Base-by-base conservation (phyloP, 1,284 basidiomycete species). In the Sporisorium exsertum region DNA sequence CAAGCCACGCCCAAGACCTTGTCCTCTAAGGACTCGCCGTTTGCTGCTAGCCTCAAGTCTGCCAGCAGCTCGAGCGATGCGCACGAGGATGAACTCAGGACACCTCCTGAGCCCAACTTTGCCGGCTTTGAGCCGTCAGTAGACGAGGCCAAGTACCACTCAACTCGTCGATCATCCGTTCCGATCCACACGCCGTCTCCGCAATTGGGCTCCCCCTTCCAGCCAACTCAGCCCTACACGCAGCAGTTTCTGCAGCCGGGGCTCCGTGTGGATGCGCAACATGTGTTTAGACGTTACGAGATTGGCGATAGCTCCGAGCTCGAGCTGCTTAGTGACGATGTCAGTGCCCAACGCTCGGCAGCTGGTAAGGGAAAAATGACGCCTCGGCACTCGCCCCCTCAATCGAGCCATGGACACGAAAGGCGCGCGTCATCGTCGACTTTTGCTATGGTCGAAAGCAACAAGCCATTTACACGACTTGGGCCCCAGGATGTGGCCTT, bases 401-500 rank as follows among this genome's bases (percentile, higher is more conserved):
- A 37, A 3, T 42, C 55, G 7, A 49, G 27, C 16, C 51, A 52
- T 16, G 45, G 51, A 10, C 46, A 56, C 32, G 54, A 42, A 24
- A 59, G 33, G 24, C 59, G 40, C 32, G 42, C 49, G 18, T 49
- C 62, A 15, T 52, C 64, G n/a, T 52, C 64, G n/a, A 10, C 22
- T 6, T 6, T 32, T 16, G 32, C 50, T 27, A 24, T 47, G 7
- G 16, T 57, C 29, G 60, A 68, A 7, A 55, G 52, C 52, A 66
- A 53, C 58, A 67, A 59, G 54, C 74, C 74, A 6, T 77, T 69
- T 59, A 66, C 62, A 20, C 64, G 68, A 22, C 62, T 77, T 7
- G 64, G 58, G 20, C 64, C 57, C 10, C 50, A 64, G n/a, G 69
- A 72, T 32, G 65, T 77, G 18, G 74, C 58, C 18, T 77, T 77